Evolutionary conservation across 768 basidiomycete genomes (phyloP), one percentile per base, ranked within the genome.

Genomic region (Cubamyces sp.): DNA sequence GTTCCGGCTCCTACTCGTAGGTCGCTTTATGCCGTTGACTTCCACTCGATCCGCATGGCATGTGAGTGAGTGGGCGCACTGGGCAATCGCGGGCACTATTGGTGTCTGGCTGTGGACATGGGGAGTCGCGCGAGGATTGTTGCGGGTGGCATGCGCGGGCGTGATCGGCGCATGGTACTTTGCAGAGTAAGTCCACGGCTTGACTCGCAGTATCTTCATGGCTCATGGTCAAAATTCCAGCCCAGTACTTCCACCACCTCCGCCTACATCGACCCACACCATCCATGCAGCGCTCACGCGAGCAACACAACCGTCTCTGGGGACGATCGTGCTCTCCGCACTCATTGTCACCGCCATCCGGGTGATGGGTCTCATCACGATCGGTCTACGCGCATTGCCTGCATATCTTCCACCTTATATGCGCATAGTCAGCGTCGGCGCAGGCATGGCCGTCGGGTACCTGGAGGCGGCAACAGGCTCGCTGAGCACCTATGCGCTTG

Each of bases 81-180:
- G 77, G 90, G 87, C 92, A 60, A 87, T 87, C 26, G 73, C 80
- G n/a, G 75, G 77, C 3, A 77, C 82, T 0, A 71, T 82, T 5
- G 71, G 74, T 1, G 72, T 86, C 0, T 90, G 87, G 86, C 73
- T 87, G n/a, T 90, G 88, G 88, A 87, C 82, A 19, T 87, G 88
- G 84, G 84, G 82, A 11, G 88, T 97, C 6, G 86, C 91, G 19
- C 81, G 94, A 42, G 94, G 94, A 1, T 71, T 92, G 1, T 75
- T 94, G 46, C 80, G 92, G 7, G 91, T 89, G 56, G 84, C 87
- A 2, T 85, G 87, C 59, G 88, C 93, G 0, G 89, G 88, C 30
- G 91, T 95, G 4, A 84, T 98, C 37, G 95, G 94, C 1, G 87
- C 89, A 47, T 98, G 95, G 95, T 97, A 96, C 72, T 96, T 93